Base-by-base conservation (phyloP, 2,329 filamentous ascomycete species). In the Remersonia thermophila region DNA sequence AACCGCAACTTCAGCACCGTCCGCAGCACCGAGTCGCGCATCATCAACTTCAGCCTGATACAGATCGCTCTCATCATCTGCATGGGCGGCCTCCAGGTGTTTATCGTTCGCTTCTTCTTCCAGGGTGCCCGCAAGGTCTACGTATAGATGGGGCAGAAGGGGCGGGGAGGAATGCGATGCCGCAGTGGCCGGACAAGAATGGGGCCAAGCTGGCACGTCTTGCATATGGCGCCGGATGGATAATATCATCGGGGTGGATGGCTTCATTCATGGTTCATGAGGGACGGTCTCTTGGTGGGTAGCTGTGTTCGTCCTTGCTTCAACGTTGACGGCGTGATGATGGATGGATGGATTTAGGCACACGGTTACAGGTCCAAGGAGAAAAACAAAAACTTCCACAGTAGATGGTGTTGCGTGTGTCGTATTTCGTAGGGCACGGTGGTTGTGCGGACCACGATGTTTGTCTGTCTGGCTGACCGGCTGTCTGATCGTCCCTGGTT, bases 1-100 rank as follows among this genome's bases (percentile, higher is more conserved):
- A 98, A 98, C 71, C 76, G 91, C 44, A 98, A 98, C 65, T 96
- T 98, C 65, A 93, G 84, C 65, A 98, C 91, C 8, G 91, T 98
- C 51, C 74, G 84, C 59, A 95, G 87, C 65, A 98, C 91, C 28
- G 91, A 98, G 69, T 77, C 76, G 57, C 73, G 91, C 45, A 98
- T 98, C 53, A 86, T 95, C 66, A 96, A 95, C 64, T 94, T 98
- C 61, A 93, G 84, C 57, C 68, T 98, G 55, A 81, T 96, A 51
- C 91, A 98, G 67, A 82, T 83, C 47, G 71, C 74, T 44, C 77
- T 98, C 66, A 93, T 98, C 66, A 68, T 95, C 45, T 82, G 79
- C 41, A 98, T 98, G 93, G 91, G 89, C 30, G 87, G 77, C 32
- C 63, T 98, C 56, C 93, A 98, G 66, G 91, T 98, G 34, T 95